phyloP scores from a whole-genome alignment of 331 rosid species.

The Prunus yedoensis region DNA sequence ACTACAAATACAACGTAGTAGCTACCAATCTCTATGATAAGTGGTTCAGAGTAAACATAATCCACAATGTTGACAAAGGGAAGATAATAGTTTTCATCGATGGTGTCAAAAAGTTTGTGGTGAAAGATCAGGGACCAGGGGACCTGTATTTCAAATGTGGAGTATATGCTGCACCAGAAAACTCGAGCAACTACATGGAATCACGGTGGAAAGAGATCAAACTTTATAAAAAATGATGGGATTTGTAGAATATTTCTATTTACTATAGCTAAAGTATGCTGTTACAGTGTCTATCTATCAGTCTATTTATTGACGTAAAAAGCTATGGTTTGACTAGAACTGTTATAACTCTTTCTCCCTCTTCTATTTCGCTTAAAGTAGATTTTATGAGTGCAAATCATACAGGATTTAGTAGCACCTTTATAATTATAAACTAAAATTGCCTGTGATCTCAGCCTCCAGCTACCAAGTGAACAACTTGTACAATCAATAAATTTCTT shows the following conservation, averaged over 20 bases:
- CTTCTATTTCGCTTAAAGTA: background rate
- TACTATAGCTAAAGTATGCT: background rate
- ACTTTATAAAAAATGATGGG: conserved; percentile 37
- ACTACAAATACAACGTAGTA: conserved; percentile 32
- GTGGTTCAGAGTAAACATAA: conserved; percentile 57
- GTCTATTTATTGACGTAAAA: background rate
- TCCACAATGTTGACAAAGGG: conserved; percentile 54
- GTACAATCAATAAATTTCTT: background rate
- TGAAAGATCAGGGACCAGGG: conserved; percentile 49
- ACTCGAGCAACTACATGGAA: conserved; percentile 55
- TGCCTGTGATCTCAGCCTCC: no score
- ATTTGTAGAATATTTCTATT: background rate
- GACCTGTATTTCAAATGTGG: conserved; percentile 62
- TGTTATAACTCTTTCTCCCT: background rate
- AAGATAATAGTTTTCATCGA: conserved; percentile 44
- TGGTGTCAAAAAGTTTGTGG: conserved; percentile 39
- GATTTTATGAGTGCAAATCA: background rate
- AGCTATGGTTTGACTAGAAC: background rate
- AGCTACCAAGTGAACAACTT: no score
- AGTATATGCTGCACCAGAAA: conserved; percentile 54
- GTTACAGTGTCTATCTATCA: background rate
- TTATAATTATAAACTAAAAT: background rate
- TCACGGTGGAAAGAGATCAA: conserved; percentile 59
- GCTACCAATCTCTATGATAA: conserved; percentile 44
- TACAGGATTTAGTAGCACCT: background rate